A percentile compares a stretch with the other conserved stretches of the same genome.
These are phyloP conservation scores for Gypsophila paniculata DNA, from an alignment of 179 eudicot species.

Conservation along the genomic window DNA sequence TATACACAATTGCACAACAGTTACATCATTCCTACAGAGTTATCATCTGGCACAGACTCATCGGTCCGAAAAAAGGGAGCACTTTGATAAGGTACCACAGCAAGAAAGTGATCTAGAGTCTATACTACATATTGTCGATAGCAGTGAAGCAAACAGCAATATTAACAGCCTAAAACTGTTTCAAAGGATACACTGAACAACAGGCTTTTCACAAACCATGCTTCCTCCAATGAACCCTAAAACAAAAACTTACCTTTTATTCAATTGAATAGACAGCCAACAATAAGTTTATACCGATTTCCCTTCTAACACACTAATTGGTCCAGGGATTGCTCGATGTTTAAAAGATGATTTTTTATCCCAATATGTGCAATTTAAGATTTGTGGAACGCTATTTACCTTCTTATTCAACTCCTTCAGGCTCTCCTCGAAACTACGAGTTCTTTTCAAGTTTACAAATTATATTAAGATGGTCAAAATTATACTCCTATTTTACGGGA, in stretches of 20 bases:
- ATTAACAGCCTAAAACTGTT: background rate
- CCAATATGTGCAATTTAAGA: background rate
- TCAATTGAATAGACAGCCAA: background rate
- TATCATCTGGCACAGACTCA: background rate
- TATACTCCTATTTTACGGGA: background rate
- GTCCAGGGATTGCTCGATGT: background rate
- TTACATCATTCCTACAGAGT: background rate
- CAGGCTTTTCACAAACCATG: constrained; percentile 33
- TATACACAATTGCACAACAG: too few species aligned
- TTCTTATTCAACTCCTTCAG: background rate
- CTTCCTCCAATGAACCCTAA: constrained; percentile 27
- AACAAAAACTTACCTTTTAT: background rate
- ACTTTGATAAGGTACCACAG: too few species aligned
- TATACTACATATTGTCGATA: background rate
- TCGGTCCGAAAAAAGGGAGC: too few species aligned
- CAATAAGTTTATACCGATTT: background rate
- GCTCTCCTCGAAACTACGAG: too few species aligned
- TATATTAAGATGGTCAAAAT: too few species aligned
- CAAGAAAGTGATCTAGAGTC: too few species aligned
- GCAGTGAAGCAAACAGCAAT: background rate
- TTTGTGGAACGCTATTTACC: background rate
- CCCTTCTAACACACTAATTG: background rate
- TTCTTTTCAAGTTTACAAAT: too few species aligned
- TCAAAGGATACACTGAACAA: constrained; percentile 28
- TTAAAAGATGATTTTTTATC: background rate